phyloP scores from a whole-genome alignment of 2,329 filamentous ascomycete species.

The Cladobotryum protrusum region DNA sequence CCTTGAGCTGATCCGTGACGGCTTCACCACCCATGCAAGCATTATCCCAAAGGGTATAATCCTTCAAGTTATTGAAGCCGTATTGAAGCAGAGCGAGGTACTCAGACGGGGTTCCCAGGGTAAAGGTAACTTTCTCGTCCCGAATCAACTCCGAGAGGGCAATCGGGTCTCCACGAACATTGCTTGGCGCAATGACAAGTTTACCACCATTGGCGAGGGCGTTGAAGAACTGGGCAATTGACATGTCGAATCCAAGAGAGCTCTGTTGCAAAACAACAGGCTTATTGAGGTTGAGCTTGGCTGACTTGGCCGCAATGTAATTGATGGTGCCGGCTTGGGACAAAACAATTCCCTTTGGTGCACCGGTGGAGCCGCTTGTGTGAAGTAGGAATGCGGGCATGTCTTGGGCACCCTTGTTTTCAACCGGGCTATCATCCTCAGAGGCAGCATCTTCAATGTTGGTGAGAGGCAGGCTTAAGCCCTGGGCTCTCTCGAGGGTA shows the following conservation, averaged over 20 bases:
- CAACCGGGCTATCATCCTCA: background rate
- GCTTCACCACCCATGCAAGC: background rate
- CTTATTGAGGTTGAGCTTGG: background rate
- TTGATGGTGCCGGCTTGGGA: background rate
- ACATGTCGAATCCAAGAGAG: slow-evolving; percentile 36
- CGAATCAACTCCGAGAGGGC: slow-evolving; percentile 18
- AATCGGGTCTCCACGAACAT: slow-evolving; percentile 3
- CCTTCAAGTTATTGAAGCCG: background rate
- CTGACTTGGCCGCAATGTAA: background rate
- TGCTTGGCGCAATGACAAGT: slow-evolving; percentile 28
- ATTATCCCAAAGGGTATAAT: background rate
- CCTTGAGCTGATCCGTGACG: background rate
- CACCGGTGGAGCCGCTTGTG: slow-evolving; percentile 1
- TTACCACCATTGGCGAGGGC: slow-evolving; percentile 31
- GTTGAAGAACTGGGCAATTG: slow-evolving; percentile 30
- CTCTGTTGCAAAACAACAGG: slow-evolving; percentile 31
- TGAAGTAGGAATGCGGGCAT: background rate
- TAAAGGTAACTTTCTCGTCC: slow-evolving; percentile 26
- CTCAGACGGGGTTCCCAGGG: slow-evolving; percentile 31
- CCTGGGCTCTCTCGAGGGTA: no score
- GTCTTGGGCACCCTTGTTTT: background rate
- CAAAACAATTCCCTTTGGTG: background rate
- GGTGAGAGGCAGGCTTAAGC: background rate
- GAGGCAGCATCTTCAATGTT: background rate
- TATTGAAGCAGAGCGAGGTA: background rate